Evolutionary conservation across 306 rosid species (phyloP), one percentile per base, ranked within the genome.

Genomic region (Vigna radiata): DNA sequence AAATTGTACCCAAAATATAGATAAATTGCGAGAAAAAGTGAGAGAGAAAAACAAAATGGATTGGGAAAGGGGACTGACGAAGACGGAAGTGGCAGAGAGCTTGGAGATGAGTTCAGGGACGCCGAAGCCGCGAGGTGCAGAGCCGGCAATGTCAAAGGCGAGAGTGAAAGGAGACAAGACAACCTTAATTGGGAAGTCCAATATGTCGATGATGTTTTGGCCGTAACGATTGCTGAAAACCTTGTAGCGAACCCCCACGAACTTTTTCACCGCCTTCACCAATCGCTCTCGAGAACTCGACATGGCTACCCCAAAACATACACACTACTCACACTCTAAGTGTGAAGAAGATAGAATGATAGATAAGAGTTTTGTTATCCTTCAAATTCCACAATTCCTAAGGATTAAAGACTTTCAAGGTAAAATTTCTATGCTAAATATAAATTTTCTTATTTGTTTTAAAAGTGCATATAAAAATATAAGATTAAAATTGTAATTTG

Each of bases 121-220:
- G 27, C 99, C 99, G 58, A 92, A 95, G 68, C 99, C 99, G 19
- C 99, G 99, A 29, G 87, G 89, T 52, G 99, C 96, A 46, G 97
- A 92, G 83, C 99, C 99, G 4, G 83, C 96, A 75, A 95, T 85
- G 91, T 90, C 91, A 68, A 88, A 77, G 63, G 96, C 91, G 13
- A 95, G 76, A 37, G 93, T 90, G 69, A 95, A 87, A 1, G 99
- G 99, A 72, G 97, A 82, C 65, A 92, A 77, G 23, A 95, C 88
- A 5, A 95, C 72, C 87, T 90, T 88, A 29, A 92, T 49, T 5
- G 97, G 99, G 85, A 95, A 85, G 44, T 85, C 97, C 8, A 92
- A 58, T 49, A 95, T 73, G 79, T 89, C 99, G 43, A 82, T 67
- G 55, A 95, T 18, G 67, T 87, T 88, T 33, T 90, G 90, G 5